Evolutionary conservation across 2,329 filamentous ascomycete species (phyloP).

Genomic region (Nemania sp.): DNA sequence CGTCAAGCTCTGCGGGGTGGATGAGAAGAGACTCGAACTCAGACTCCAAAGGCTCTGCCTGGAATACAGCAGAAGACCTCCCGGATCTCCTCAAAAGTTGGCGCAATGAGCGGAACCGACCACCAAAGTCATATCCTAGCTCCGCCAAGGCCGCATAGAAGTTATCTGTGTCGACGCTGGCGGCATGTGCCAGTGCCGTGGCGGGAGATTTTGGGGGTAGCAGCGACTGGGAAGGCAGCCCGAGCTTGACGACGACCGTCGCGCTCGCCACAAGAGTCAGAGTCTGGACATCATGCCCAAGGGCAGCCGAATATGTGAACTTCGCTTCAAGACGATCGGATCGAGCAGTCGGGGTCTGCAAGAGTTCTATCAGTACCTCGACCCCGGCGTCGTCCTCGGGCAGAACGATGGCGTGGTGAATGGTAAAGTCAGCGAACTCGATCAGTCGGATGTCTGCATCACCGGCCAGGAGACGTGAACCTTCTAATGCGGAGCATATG

Average conservation of each 20-base stretch:
- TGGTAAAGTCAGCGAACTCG: conserved; percentile 24
- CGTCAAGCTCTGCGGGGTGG: conserved; percentile 32
- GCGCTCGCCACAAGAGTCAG: not conserved
- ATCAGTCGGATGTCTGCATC: conserved; percentile 11
- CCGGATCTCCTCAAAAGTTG: not conserved
- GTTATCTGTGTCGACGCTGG: conserved; percentile 17
- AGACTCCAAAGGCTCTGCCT: not conserved
- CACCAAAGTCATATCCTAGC: conserved; percentile 23
- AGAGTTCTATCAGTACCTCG: conserved; percentile 11
- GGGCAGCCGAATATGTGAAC: conserved; percentile 14
- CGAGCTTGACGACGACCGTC: not conserved
- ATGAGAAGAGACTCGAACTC: not conserved
- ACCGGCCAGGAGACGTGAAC: conserved; percentile 6
- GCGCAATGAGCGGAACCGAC: conserved; percentile 12
- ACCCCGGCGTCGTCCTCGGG: conserved; percentile 13
- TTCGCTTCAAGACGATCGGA: not conserved
- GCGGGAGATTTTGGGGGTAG: not conserved
- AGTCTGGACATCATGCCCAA: not conserved
- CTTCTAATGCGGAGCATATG: conserved; percentile 23
- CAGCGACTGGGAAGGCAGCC: not conserved
- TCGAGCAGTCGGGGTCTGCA: not conserved
- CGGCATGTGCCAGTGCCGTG: conserved; percentile 3
- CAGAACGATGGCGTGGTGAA: conserved; percentile 26
- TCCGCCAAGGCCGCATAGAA: conserved; percentile 14
- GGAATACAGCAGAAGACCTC: not conserved